Evolutionary conservation across 495 filamentous ascomycete genomes (phyloP).

Genomic region (Aspergillus coremiiformis): DNA sequence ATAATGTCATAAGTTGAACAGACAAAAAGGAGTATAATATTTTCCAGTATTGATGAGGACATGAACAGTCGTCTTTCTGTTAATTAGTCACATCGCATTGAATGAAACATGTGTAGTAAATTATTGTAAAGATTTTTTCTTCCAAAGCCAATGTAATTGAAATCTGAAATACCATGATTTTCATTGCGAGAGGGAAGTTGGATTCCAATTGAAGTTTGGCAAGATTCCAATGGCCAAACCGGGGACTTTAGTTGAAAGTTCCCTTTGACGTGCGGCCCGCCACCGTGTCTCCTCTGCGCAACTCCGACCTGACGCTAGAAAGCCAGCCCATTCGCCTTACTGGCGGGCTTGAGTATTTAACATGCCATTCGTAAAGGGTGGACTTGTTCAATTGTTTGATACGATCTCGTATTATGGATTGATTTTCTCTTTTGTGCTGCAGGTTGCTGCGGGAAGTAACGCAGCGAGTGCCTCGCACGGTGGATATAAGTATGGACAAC

Average conservation of each 20-base stretch:
- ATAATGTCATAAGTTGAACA: conserved; percentile 15
- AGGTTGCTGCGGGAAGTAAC: conserved; percentile 22
- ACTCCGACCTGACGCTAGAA: background rate
- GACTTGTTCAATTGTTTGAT: background rate
- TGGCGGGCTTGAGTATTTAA: conserved; percentile 2
- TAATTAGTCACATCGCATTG: conserved; percentile 2
- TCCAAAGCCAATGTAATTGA: background rate
- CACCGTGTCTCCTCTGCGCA: background rate
- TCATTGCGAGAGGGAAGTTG: too few species aligned
- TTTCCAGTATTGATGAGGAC: conserved; percentile 25
- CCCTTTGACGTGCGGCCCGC: background rate
- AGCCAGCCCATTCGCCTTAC: background rate
- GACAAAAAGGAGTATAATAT: conserved; percentile 20
- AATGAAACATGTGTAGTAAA: background rate
- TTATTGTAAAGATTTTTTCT: background rate
- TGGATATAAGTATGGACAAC: conserved; percentile 41
- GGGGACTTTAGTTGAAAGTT: background rate
- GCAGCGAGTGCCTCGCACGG: conserved; percentile 36
- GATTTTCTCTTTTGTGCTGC: conserved; percentile 17
- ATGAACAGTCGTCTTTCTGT: conserved; percentile 13
- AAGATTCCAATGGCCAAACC: background rate
- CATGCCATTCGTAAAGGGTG: background rate
- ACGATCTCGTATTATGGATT: conserved; percentile 8
- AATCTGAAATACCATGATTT: too few species aligned
- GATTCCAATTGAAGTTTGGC: background rate